phyloP scores from a whole-genome alignment of 1,139 yeast species.

The Neolecta irregularis region DNA sequence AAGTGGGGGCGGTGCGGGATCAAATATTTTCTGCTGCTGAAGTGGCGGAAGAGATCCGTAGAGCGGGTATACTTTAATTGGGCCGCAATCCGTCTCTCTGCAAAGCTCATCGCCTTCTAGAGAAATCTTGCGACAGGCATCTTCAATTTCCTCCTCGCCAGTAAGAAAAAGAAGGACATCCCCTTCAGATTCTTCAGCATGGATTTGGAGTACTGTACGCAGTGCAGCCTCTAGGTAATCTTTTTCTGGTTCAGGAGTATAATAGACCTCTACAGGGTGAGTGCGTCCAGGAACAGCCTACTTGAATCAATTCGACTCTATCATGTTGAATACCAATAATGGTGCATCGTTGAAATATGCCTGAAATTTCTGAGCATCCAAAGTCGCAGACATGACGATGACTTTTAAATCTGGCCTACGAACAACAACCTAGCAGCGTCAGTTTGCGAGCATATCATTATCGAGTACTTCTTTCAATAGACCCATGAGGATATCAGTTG shows the following conservation, averaged over 20 bases:
- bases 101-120: slow-evolving; percentile 78
- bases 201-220: slow-evolving; percentile 86
- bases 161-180: slow-evolving; percentile 79
- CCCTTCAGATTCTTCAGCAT: slow-evolving; percentile 90
- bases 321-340: no score
- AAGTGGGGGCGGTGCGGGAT: slow-evolving; percentile 60
- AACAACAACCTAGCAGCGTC: no score
- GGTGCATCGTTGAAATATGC: slow-evolving; percentile 83
- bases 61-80: slow-evolving; percentile 73
- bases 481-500: slow-evolving; percentile 96
- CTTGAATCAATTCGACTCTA: no score
- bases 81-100: slow-evolving; percentile 83
- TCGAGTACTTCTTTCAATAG: slow-evolving; percentile 63
- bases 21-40: slow-evolving; percentile 86
- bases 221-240: slow-evolving; percentile 92
- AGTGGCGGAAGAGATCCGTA: slow-evolving; percentile 94
- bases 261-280: slow-evolving; percentile 89
- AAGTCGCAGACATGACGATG: slow-evolving; percentile 93
- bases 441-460: no score
- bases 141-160: slow-evolving; percentile 98
- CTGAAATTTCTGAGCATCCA: slow-evolving; percentile 94
- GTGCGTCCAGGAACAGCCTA: slow-evolving; percentile 99
- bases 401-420: slow-evolving; percentile 79
- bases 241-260: slow-evolving; percentile 90
- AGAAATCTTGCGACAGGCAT: slow-evolving; percentile 77